Conservation (phyloP, 192 early-diverging fungal species). For the Pecoramyces ruminantium region DNA sequence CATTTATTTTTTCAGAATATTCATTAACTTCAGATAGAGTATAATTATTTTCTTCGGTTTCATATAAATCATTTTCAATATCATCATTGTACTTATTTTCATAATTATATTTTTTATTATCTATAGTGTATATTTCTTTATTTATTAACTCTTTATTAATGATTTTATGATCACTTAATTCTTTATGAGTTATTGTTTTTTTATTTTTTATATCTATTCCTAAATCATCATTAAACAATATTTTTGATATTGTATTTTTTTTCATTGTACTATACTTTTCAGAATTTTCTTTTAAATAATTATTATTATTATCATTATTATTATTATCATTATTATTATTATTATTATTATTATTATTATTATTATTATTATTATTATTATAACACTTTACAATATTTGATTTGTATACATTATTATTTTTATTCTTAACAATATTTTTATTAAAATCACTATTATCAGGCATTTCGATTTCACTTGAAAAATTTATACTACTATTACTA, state of each 20-base stretch:
- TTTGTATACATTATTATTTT: too few species aligned
- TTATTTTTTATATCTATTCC: not conserved
- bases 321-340: not conserved
- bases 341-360: not conserved
- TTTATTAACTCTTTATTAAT: not conserved
- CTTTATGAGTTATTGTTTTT: not conserved
- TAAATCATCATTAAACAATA: not conserved
- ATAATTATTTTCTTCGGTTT: not conserved
- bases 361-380: too few species aligned
- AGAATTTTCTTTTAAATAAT: not conserved
- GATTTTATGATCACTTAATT: not conserved
- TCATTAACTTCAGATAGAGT: not conserved
- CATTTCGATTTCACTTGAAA: not conserved
- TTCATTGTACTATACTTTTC: not conserved
- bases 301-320: too few species aligned
- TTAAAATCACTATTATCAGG: not conserved
- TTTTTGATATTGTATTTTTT: not conserved
- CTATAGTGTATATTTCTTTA: too few species aligned
- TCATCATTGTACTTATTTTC: not conserved
- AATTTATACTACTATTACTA: not conserved
- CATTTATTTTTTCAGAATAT: not conserved
- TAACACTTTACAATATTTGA: too few species aligned
- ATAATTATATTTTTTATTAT: too few species aligned
- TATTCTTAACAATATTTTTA: too few species aligned
- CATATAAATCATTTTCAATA: not conserved